phyloP scores from a whole-genome alignment of 768 basidiomycete genomes.

The Terana coerulea region DNA sequence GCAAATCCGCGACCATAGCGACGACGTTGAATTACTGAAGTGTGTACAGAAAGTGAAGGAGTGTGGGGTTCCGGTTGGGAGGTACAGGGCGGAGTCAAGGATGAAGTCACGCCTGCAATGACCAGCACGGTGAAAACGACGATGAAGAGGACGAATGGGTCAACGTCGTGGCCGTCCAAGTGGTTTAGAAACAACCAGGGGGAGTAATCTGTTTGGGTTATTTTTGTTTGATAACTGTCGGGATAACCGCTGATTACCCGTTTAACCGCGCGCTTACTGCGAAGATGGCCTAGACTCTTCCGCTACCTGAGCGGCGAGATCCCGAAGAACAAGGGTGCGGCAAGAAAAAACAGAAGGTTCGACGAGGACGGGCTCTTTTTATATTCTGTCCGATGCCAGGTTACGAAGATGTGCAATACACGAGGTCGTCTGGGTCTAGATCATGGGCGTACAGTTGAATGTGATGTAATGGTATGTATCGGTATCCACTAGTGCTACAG shows the following conservation, averaged over 20 bases:
- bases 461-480: constrained; percentile 9
- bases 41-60: constrained; percentile 17
- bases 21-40: constrained; percentile 10
- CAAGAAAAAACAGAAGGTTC: neutral
- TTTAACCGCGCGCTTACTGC: neutral
- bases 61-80: constrained; percentile 19
- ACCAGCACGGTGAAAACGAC: constrained; percentile 28
- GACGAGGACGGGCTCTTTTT: neutral
- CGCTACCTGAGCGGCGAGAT: neutral
- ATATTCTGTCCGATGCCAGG: neutral
- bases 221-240: constrained; percentile 2
- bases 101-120: constrained; percentile 22
- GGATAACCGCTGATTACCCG: neutral
- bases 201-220: constrained; percentile 2
- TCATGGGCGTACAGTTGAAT: constrained; percentile 11
- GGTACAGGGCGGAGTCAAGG: constrained; percentile 1
- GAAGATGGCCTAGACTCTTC: neutral
- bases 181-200: constrained; percentile 2
- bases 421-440: neutral
- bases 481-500: neutral
- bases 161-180: constrained; percentile 14
- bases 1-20: constrained; percentile 20
- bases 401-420: neutral
- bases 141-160: constrained; percentile 13
- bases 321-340: neutral